phyloP scores from a whole-genome alignment of 1,284 basidiomycete species.

The Melampsora larici-populina region DNA sequence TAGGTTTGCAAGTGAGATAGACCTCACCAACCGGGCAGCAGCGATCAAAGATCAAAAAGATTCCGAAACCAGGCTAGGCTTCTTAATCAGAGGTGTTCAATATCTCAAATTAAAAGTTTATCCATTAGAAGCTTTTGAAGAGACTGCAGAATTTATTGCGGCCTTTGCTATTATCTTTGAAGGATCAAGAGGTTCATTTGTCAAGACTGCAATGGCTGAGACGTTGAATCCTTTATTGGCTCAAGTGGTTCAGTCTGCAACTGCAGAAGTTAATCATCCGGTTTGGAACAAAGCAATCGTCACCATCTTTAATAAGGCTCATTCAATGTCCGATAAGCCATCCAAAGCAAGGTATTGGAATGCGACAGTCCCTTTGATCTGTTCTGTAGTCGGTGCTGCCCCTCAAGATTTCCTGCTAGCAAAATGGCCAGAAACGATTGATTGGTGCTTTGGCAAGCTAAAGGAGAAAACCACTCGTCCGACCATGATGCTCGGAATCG shows the following conservation, averaged over 20 bases:
- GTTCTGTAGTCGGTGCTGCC: constrained; percentile 79
- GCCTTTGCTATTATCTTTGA: constrained; percentile 76
- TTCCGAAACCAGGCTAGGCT: constrained; percentile 28
- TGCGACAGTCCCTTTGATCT: constrained; percentile 77
- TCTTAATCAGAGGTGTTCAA: constrained; percentile 36
- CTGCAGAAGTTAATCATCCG: constrained; percentile 93
- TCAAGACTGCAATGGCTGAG: constrained; percentile 84
- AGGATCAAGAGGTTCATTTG: constrained; percentile 73
- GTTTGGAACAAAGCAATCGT: constrained; percentile 89
- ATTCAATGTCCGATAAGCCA: constrained; percentile 67
- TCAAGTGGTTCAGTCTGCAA: constrained; percentile 66
- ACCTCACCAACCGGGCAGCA: constrained; percentile 20
- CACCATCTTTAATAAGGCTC: constrained; percentile 75
- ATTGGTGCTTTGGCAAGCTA: constrained; percentile 30
- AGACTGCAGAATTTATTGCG: constrained; percentile 86
- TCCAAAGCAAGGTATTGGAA: constrained; percentile 86
- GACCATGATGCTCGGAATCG: constrained; percentile 73
- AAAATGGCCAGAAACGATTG: constrained; percentile 62
- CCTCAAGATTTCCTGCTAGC: constrained; percentile 79
- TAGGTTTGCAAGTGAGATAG: constrained; percentile 42
- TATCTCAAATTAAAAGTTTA: constrained; percentile 65
- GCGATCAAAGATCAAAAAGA: constrained; percentile 40
- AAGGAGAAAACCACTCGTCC: constrained; percentile 72
- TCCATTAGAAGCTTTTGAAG: constrained; percentile 88
- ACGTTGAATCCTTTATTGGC: constrained; percentile 65